These are phyloP conservation scores for Pythium angustatum DNA, from an alignment of 352 stramenopile species.

Conservation along the genomic window DNA sequence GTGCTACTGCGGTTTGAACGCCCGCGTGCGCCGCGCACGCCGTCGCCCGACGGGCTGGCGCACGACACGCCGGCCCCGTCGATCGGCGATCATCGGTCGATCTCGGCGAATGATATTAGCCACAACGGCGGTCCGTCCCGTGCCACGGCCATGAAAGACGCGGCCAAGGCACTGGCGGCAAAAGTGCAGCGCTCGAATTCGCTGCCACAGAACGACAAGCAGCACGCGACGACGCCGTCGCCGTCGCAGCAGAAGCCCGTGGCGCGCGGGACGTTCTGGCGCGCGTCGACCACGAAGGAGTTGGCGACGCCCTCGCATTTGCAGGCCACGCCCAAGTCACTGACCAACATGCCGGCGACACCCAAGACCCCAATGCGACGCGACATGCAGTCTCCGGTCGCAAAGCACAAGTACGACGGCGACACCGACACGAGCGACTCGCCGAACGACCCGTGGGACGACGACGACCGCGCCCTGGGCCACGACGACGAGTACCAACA, in stretches of 20 bases:
- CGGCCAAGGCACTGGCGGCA: conserved; percentile 20
- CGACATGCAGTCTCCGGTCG: conserved; percentile 22
- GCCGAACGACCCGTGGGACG: conserved; percentile 15
- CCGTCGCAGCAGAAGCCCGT: conserved; percentile 39
- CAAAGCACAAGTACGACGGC: conserved; percentile 26
- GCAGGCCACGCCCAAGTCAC: conserved; percentile 11
- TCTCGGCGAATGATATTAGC: conserved; percentile 35
- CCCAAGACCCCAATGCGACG: conserved; percentile 13
- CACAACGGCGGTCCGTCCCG: conserved; percentile 15
- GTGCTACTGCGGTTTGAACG: conserved; percentile 84
- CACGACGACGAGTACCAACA: conserved; percentile 35
- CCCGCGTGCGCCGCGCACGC: conserved; percentile 13
- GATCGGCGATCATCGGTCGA: conserved; percentile 41
- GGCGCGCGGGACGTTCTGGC: conserved; percentile 61
- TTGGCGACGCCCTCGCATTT: neutral
- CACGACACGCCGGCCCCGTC: neutral
- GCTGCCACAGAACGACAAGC: conserved; percentile 50
- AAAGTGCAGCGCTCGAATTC: conserved; percentile 65
- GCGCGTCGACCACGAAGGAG: conserved; percentile 46
- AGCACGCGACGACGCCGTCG: conserved; percentile 21
- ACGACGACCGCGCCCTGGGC: conserved; percentile 12
- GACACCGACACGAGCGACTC: conserved; percentile 25
- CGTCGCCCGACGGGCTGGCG: neutral
- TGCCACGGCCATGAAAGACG: conserved; percentile 31
- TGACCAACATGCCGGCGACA: conserved; percentile 5